Evolutionary conservation across 768 basidiomycete species (phyloP).

Genomic region (Agaricus blazei): DNA sequence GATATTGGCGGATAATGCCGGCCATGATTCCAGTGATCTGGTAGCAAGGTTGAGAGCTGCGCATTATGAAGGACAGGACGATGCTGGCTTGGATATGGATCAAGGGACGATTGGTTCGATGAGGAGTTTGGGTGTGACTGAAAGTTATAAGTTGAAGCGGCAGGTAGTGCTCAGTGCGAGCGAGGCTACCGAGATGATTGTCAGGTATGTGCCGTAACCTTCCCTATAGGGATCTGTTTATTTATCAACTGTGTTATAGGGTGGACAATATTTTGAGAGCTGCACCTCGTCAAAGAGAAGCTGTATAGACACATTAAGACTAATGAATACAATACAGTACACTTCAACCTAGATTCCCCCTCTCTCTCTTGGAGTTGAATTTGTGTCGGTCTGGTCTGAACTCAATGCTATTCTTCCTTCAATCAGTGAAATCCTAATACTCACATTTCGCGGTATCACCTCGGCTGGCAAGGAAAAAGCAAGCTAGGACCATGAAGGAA

Average conservation of each 20-base stretch:
- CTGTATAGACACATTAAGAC: constrained; percentile 38
- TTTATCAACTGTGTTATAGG: constrained; percentile 28
- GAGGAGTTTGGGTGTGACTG: constrained; percentile 83
- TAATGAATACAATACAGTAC: background rate
- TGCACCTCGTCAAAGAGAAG: constrained; percentile 82
- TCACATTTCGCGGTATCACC: too few relatives aligned
- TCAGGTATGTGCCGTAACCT: constrained; percentile 52
- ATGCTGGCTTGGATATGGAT: constrained; percentile 94
- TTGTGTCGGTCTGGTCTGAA: too few relatives aligned
- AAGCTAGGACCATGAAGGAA: too few relatives aligned
- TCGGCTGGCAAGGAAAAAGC: too few relatives aligned
- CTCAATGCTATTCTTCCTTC: too few relatives aligned
- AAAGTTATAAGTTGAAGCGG: constrained; percentile 95
- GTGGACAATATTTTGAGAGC: constrained; percentile 91
- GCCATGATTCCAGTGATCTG: constrained; percentile 95
- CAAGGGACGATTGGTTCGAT: constrained; percentile 82
- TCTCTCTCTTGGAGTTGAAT: too few relatives aligned
- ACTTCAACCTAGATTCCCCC: too few relatives aligned
- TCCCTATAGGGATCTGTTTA: background rate
- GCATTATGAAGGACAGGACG: constrained; percentile 83
- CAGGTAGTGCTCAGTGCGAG: constrained; percentile 93
- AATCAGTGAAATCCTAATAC: too few relatives aligned
- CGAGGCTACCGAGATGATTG: constrained; percentile 98
- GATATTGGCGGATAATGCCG: constrained; percentile 96
- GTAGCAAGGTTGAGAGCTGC: constrained; percentile 87